These are phyloP conservation scores for Lipomyces kockii DNA, from an alignment of 805 yeast species.

Conservation along the genomic window DNA sequence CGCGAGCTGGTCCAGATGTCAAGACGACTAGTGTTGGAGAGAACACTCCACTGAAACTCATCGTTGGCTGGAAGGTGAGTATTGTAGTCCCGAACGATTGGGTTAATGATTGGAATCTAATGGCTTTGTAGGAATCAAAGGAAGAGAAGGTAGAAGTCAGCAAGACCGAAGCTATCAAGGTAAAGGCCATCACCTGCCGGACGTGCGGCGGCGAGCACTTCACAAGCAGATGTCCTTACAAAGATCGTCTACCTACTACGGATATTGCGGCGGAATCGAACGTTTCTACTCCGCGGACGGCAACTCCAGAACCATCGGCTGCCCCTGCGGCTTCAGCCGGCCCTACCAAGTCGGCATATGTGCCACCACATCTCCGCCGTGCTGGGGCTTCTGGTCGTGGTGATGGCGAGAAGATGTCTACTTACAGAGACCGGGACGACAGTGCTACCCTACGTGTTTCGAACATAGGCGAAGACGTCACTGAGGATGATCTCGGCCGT, in stretches of 20 bases:
- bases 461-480: constrained; percentile 83
- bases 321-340: constrained; percentile 44
- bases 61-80: constrained; percentile 44
- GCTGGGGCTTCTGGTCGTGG: constrained; percentile 49
- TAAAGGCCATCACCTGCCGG: constrained; percentile 71
- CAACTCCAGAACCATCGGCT: constrained; percentile 44
- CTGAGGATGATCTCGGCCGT: constrained; percentile 76
- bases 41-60: constrained; percentile 73
- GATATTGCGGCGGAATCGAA: constrained; percentile 46
- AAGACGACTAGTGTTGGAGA: constrained; percentile 90
- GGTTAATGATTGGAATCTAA: not conserved
- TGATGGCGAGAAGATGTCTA: constrained; percentile 39
- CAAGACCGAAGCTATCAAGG: constrained; percentile 57
- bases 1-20: constrained; percentile 84
- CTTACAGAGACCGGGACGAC: constrained; percentile 69
- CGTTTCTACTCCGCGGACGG: constrained; percentile 35
- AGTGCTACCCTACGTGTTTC: constrained; percentile 85
- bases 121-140: constrained; percentile 55
- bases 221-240: constrained; percentile 94
- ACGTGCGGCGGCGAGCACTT: constrained; percentile 92
- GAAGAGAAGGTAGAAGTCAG: constrained; percentile 76
- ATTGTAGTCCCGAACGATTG: not conserved
- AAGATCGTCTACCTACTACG: constrained; percentile 74
- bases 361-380: constrained; percentile 64
- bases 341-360: constrained; percentile 49